Percentiles rank a stretch among this genome's conserved stretches.
phyloP scores from a whole-genome alignment of 2,329 filamentous ascomycete genomes.

The Aspergillus fischeri region DNA sequence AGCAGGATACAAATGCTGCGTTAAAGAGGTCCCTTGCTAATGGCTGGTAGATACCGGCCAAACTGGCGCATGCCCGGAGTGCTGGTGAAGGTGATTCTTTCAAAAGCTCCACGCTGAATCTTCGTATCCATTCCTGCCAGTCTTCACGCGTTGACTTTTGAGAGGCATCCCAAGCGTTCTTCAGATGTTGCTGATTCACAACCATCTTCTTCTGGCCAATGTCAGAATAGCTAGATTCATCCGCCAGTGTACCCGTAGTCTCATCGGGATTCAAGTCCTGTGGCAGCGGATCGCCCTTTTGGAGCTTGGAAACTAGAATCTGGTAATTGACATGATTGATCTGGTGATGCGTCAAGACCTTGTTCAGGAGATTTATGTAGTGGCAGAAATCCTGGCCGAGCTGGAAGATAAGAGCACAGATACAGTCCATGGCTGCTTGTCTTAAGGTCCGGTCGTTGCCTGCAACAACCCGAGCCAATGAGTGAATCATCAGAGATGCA shows the following conservation, averaged over 20 bases:
- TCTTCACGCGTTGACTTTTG: constrained; percentile 97
- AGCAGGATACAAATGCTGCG: constrained; percentile 97
- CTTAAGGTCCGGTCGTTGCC: constrained; percentile 69
- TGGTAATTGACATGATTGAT: constrained; percentile 91
- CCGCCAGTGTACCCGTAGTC: constrained; percentile 69
- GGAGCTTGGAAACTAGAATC: constrained; percentile 83
- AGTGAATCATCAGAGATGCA: constrained; percentile 93
- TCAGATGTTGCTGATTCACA: constrained; percentile 95
- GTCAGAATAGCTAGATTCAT: constrained; percentile 78
- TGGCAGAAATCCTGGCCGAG: constrained; percentile 92
- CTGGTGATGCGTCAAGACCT: constrained; percentile 71
- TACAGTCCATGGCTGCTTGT: constrained; percentile 81
- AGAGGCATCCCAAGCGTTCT: constrained; percentile 93
- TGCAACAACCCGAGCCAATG: constrained; percentile 75
- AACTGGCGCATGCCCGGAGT: constrained; percentile 81
- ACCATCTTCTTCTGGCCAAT: constrained; percentile 89
- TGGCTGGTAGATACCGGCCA: constrained; percentile 87
- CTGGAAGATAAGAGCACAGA: constrained; percentile 93
- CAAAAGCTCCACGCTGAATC: constrained; percentile 91
- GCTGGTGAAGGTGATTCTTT: constrained; percentile 96
- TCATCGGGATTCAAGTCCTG: constrained; percentile 89
- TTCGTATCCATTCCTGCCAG: constrained; percentile 98
- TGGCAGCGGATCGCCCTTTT: constrained; percentile 91
- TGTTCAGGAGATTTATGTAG: constrained; percentile 90
- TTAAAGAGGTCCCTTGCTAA: constrained; percentile 95